Conservation (phyloP, 1,284 basidiomycete genomes). For the Ganoderma multipileum region DNA sequence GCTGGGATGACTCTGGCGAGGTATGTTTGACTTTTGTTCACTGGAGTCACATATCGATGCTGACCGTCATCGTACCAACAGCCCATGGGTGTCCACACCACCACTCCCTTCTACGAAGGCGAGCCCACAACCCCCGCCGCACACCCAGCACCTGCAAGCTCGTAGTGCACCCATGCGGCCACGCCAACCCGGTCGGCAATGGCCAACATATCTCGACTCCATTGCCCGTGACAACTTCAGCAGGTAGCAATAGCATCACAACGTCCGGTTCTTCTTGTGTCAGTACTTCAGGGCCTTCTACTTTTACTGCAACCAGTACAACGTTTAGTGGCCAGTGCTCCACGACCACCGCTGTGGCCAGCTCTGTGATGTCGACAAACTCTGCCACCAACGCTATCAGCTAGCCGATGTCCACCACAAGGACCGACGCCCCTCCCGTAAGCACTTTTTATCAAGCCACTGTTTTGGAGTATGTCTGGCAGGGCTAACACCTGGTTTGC, state of each 20-base stretch:
- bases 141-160: conserved; percentile 64
- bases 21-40: conserved; percentile 37
- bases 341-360: background rate
- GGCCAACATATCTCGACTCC: conserved; percentile 34
- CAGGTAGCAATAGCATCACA: conserved; percentile 2
- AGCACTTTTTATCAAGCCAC: background rate
- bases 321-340: background rate
- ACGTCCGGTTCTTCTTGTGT: background rate
- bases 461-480: background rate
- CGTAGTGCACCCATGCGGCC: conserved; percentile 58
- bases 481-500: background rate
- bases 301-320: background rate
- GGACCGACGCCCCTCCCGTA: conserved; percentile 4
- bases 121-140: conserved; percentile 62
- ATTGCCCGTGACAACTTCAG: background rate
- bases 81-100: conserved; percentile 77
- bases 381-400: background rate
- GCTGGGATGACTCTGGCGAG: conserved; percentile 56
- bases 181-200: conserved; percentile 51
- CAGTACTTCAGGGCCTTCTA: background rate
- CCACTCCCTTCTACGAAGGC: conserved; percentile 72
- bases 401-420: background rate
- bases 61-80: conserved; percentile 28
- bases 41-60: background rate
- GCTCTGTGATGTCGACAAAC: background rate